Base-by-base conservation (phyloP, 2,329 filamentous ascomycete genomes). In the Madurella fahalii region DNA sequence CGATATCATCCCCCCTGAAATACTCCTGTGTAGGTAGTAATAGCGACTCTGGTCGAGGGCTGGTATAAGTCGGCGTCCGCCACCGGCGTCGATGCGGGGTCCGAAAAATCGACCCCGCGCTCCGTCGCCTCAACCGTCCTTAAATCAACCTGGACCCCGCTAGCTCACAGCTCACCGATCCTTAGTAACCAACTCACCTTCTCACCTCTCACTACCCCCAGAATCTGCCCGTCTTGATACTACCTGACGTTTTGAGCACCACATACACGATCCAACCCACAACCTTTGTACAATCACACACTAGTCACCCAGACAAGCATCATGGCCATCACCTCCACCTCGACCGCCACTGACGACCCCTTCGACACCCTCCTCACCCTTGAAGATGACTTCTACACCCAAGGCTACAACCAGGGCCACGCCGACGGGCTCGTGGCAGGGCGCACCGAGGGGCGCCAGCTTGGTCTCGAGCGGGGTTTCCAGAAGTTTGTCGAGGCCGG, bases 381-480 rank as follows among this genome's bases (percentile, higher is more conserved):
- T 16, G 83, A 86, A 67, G 80, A 84, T 52, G 69, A 75, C 57
- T 95, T 93, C 75, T 96, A 96, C 75, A 76, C 82, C 43, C 84
- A 93, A 71, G 94, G 94, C 56, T 93, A 91, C 74, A 71, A 77
- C 5, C 80, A 90, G 52, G 94, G 94, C 42, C 71, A 83, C 46
- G 74, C 78, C 40, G 93, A 96, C 71, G 94, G 94, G 56, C 76
- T 83, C 40, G 79, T 80, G 56, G 86, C 89, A 32, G 94, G 94
- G 40, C 85, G 86, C 54, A 84, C 90, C 60, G 94, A 99, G 77
- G 94, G 94, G 57, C 88, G 91, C 49, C 83, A 90, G 17, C 90
- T 97, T 67, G 94, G 93, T 0, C 82, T 97, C 41, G 88, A 95
- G 68, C 94, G 92, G 61, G 93, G 92, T 0, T 97, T 94, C 64